Conservation (phyloP, 257 asterid species). For the Asclepias syriaca region DNA sequence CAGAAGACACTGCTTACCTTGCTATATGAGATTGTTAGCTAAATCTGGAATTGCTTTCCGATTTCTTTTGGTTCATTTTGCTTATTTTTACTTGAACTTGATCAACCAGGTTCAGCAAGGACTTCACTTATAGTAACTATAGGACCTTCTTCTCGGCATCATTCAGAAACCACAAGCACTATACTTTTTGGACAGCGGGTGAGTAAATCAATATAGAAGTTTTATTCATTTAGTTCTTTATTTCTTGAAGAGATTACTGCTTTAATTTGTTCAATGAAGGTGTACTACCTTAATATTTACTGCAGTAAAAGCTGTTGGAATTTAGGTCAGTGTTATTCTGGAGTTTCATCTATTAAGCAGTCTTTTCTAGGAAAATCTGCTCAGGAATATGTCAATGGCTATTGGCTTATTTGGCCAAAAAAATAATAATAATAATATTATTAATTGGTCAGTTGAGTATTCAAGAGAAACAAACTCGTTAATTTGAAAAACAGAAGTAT, state of each 20-base stretch:
- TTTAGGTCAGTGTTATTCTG: neutral
- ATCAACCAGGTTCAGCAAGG: conserved; percentile 80
- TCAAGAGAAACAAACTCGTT: no score
- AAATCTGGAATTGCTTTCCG: neutral
- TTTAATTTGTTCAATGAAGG: neutral
- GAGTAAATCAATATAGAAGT: conserved; percentile 17
- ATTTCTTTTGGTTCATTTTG: conserved; percentile 4
- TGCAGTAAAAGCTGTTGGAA: neutral
- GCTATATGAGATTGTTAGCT: conserved; percentile 1
- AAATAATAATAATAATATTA: no score
- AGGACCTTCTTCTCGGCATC: conserved; percentile 82
- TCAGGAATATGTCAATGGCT: no score
- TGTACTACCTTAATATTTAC: neutral
- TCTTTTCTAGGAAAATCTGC: neutral
- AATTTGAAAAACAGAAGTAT: no score
- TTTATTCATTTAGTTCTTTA: neutral
- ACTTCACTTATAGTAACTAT: conserved; percentile 77
- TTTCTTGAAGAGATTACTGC: neutral
- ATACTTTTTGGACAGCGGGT: conserved; percentile 94
- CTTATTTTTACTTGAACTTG: conserved; percentile 15
- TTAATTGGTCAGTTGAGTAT: no score
- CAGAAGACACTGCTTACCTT: neutral
- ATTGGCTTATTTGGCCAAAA: no score
- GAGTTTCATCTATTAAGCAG: neutral
- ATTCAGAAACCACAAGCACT: conserved; percentile 89